A percentile compares a stretch with the other conserved stretches of the same genome.
phyloP scores from a whole-genome alignment of 192 early-diverging fungal genomes.

The Umbelopsis sp. region DNA sequence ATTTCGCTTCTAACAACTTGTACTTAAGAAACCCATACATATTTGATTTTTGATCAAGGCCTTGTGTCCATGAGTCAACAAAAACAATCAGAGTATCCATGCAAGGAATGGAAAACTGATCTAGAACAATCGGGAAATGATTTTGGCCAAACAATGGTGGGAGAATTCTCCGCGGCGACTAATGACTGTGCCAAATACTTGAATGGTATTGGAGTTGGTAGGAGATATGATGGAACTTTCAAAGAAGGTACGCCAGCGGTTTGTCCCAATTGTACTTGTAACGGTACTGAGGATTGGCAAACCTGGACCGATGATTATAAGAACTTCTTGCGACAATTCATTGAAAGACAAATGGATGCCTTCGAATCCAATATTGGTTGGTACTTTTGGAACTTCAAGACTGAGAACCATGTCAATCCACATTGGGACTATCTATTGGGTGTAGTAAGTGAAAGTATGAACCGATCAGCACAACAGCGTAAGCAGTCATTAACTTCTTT shows the following conservation, averaged over 20 bases:
- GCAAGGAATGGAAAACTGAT: slow-evolving; percentile 22
- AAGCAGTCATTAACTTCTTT: background rate
- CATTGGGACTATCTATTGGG: slow-evolving; percentile 74
- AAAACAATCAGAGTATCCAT: slow-evolving; percentile 34
- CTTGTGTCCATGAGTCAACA: slow-evolving; percentile 33
- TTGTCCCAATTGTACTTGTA: slow-evolving; percentile 60
- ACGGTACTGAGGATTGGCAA: slow-evolving; percentile 48
- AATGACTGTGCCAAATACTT: slow-evolving; percentile 77
- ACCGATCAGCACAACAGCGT: background rate
- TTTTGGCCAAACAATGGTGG: slow-evolving; percentile 66
- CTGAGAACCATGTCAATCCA: slow-evolving; percentile 62
- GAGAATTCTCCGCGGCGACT: slow-evolving; percentile 71
- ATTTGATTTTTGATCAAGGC: slow-evolving; percentile 50
- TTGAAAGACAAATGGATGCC: slow-evolving; percentile 62
- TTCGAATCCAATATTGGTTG: slow-evolving; percentile 64
- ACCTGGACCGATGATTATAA: slow-evolving; percentile 50
- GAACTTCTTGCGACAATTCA: slow-evolving; percentile 50
- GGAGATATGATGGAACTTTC: slow-evolving; percentile 68
- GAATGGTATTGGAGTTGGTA: slow-evolving; percentile 63
- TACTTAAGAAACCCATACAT: slow-evolving; percentile 52
- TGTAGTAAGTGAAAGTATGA: slow-evolving; percentile 30
- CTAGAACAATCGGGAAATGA: slow-evolving; percentile 41
- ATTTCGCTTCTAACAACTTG: background rate
- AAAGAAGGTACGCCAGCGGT: slow-evolving; percentile 32
- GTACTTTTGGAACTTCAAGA: slow-evolving; percentile 78